Evolutionary conservation across 148 eudicot genomes (phyloP).

Genomic region (Vaccinium vitisidaea): DNA sequence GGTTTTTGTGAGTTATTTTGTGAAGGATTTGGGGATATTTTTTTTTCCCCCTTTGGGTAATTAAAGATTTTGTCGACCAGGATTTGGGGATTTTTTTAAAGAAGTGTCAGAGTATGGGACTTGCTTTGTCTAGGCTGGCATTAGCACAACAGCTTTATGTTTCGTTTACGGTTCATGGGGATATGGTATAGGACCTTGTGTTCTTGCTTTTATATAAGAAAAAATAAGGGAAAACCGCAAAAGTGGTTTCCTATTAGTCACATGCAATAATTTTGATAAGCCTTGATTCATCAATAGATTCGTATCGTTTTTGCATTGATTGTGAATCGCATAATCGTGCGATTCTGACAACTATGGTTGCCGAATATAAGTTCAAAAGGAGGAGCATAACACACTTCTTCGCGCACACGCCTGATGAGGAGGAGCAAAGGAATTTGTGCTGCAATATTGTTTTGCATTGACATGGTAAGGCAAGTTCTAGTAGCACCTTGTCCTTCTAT

Average conservation of each 20-base stretch:
- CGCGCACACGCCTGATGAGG: not conserved
- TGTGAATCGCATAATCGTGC: too few species aligned
- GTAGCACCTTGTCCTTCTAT: too few species aligned
- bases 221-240: too few species aligned
- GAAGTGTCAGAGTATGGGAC: constrained; percentile 90
- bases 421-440: not conserved
- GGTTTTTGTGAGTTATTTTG: constrained; percentile 82
- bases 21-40: constrained; percentile 26
- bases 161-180: constrained; percentile 89
- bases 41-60: too few species aligned
- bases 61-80: too few species aligned
- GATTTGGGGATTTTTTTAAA: constrained; percentile 88
- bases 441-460: too few species aligned
- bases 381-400: not conserved
- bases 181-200: constrained; percentile 85
- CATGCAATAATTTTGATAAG: too few species aligned
- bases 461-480: too few species aligned
- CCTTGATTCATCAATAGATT: too few species aligned
- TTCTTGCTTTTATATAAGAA: constrained; percentile 36
- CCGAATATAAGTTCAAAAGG: not conserved
- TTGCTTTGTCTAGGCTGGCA: constrained; percentile 85
- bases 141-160: constrained; percentile 88
- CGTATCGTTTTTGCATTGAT: too few species aligned
- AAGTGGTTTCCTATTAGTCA: too few species aligned
- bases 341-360: not conserved